Base-by-base conservation (phyloP, 306 rosid genomes). In the Calophaca sinica region DNA sequence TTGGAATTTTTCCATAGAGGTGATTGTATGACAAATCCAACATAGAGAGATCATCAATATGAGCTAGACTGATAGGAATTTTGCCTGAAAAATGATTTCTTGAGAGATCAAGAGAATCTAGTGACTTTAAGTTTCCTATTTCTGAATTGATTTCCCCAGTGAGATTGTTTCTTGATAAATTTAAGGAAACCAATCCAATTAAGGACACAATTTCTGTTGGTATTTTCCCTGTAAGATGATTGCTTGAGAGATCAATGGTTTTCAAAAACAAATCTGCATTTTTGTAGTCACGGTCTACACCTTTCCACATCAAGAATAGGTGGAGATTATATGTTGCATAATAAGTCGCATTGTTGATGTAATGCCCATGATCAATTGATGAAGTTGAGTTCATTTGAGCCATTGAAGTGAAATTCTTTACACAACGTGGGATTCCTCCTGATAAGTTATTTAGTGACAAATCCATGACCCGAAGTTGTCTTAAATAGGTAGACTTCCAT, bases 51-150 rank as follows among this genome's bases (percentile, higher is more conserved):
- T 14, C 42, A 42, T 62, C 59, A 50, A 70, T 61, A 0, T 28
- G 65, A 31, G 59, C 55, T 9, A 79, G 55, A 62, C 82, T 79
- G 0, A 28, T 7, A 13, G 77, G 77, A 51, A 79, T 70, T 38
- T 0, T 50, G 0, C 81, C 76, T 0, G 52, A 46, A 1, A 77
- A 14, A 12, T 59, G 36, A 14, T 79, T 79, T 62, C 70, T 62
- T 12, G 82, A 79, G 9, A 79, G 8, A 15, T 79, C 78, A 2
- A 79, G 78, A 13, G 33, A 79, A 26, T 79, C 73, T 1, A 79
- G 60, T 29, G 42, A 62, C 14, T 71, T 9, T 1, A 79, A 55
- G 33, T 64, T 70, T 28, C 77, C 73, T 11, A 71, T n/a, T 0
- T 62, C 5, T 0, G 57, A 3, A 4, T 57, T 42, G 38, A 79